Evolutionary conservation across 2,329 filamentous ascomycete species (phyloP), one percentile per base, ranked within the genome.

Genomic region (Colletotrichum higginsianum): DNA sequence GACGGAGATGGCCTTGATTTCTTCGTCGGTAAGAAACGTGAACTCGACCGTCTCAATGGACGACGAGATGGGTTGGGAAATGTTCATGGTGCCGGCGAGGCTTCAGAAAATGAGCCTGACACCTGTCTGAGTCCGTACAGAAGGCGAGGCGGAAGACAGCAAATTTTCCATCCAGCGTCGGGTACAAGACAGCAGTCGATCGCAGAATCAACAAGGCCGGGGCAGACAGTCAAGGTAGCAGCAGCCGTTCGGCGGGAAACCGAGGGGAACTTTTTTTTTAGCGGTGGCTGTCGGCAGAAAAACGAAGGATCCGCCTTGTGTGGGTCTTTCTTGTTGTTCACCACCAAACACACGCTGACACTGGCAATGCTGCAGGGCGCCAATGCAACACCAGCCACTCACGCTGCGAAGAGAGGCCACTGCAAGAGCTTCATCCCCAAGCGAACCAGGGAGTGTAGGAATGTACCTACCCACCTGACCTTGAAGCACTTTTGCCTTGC

Each of bases 1-100:
- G 76, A 98, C 96, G 11, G 96, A 99, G 77, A 98, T 91, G 73
- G 91, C 89, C 80, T 92, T 91, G 80, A 99, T 95, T 82, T 99
- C 96, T 72, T 92, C 87, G 62, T 91, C 87, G 23, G 93, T 91
- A 76, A 98, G 90, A 79, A 97, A 94, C 56, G 91, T 92, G 82
- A 99, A 99, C 80, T 97, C 94, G 79, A 99, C 94, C 80, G 92
- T 92, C 80, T 92, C 90, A 78, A 99, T 93, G 80, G 91, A 88
- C 78, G 95, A 97, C 75, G 93, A 88, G 74, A 98, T 89, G 55
- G 96, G 95, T 79, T 95, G 93, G 73, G 93, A 90, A 77, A 92
- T 90, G 80, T 93, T 93, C 91, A 92, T 92, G 75, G 77, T 83
- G 76, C 61, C 58, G 62, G 61, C 40, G 38, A 63, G 53, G 58